Conservation (phyloP, 73 alveolate genomes). For the Uronychia binucleata region DNA sequence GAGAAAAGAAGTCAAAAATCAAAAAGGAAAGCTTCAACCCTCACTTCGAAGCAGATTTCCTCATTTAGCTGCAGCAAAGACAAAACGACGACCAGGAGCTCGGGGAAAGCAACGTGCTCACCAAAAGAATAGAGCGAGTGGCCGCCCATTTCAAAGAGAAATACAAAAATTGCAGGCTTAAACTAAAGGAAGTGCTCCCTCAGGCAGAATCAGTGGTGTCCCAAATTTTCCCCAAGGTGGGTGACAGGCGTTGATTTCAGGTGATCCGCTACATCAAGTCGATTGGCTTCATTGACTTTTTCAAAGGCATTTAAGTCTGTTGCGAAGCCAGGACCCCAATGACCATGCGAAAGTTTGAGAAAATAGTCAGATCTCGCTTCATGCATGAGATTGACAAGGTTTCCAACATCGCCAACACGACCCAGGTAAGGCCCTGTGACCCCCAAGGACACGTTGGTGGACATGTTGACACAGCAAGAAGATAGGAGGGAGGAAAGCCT, state of each 20-base stretch:
- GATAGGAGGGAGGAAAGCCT: conserved; percentile 5
- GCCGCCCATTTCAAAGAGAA: conserved; percentile 10
- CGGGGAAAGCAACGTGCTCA: not conserved
- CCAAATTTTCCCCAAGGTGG: conserved; percentile 39
- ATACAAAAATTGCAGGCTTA: not conserved
- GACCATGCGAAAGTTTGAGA: conserved; percentile 19
- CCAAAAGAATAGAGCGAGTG: not conserved
- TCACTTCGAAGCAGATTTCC: no score
- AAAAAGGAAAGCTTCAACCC: no score
- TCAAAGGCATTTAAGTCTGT: conserved; percentile 20
- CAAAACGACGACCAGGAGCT: conserved; percentile 11
- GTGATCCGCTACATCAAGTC: conserved; percentile 42
- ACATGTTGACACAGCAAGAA: conserved; percentile 26
- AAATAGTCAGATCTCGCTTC: not conserved
- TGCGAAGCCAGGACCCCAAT: conserved; percentile 18
- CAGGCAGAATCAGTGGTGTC: conserved; percentile 4
- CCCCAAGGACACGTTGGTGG: conserved; percentile 14
- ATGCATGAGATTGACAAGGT: conserved; percentile 24
- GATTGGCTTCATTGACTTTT: conserved; percentile 17
- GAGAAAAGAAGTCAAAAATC: no score
- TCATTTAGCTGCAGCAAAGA: no score
- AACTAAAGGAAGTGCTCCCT: conserved; percentile 19
- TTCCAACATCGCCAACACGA: conserved; percentile 17
- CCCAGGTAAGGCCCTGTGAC: not conserved
- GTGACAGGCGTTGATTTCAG: not conserved